These are phyloP conservation scores for Domatiomyces globalis DNA, from an alignment of 2,329 filamentous ascomycete species.

Conservation along the genomic window DNA sequence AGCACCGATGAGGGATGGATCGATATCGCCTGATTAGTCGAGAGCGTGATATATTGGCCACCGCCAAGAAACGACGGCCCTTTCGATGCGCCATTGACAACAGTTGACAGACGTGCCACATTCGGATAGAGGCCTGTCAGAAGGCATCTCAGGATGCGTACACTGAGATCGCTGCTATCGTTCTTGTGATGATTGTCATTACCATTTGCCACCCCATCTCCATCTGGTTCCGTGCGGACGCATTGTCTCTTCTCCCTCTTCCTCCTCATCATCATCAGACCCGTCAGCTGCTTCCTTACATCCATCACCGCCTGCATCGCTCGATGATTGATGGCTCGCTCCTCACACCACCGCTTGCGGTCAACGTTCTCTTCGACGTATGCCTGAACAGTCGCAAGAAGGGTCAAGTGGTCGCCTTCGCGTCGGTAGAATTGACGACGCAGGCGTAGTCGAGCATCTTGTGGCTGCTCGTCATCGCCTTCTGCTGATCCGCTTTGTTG, in stretches of 20 bases:
- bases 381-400: slow-evolving; percentile 45
- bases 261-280: slow-evolving; percentile 8
- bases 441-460: slow-evolving; percentile 21
- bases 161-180: slow-evolving; percentile 25
- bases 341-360: slow-evolving; percentile 45
- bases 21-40: slow-evolving; percentile 47
- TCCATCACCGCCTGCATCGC: slow-evolving; percentile 53
- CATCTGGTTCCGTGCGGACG: slow-evolving; percentile 1
- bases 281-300: slow-evolving; percentile 17
- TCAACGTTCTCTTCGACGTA: slow-evolving; percentile 45
- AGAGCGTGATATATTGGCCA: slow-evolving; percentile 40
- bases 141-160: slow-evolving; percentile 43
- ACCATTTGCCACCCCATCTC: background rate
- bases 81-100: slow-evolving; percentile 3
- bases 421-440: slow-evolving; percentile 43
- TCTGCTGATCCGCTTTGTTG: background rate
- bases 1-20: slow-evolving; percentile 34
- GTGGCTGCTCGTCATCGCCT: slow-evolving; percentile 3
- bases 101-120: slow-evolving; percentile 31
- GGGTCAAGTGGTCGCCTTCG: slow-evolving; percentile 51
- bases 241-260: slow-evolving; percentile 1
- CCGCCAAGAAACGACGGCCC: background rate
- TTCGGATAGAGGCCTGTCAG: slow-evolving; percentile 46
- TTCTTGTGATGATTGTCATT: background rate
- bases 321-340: slow-evolving; percentile 46